phyloP scores from a whole-genome alignment of 2,329 filamentous ascomycete species.

The Fonsecaea erecta region DNA sequence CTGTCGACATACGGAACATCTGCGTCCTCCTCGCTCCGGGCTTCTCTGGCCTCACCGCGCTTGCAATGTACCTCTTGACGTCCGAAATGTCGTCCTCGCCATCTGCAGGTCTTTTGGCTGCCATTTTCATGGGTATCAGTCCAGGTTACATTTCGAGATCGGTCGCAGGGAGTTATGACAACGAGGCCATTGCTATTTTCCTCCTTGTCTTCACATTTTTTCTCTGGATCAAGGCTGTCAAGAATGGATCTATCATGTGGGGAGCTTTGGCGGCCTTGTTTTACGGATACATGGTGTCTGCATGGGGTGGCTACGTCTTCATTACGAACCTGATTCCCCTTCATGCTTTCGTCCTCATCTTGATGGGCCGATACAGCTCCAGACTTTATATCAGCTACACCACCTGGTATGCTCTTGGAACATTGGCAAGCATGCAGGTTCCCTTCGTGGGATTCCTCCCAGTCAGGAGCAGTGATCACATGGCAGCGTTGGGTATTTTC shows the following conservation, averaged over 20 bases:
- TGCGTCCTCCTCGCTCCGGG: constrained; percentile 94
- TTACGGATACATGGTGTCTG: constrained; percentile 99
- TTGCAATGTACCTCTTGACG: constrained; percentile 91
- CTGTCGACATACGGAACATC: constrained; percentile 98
- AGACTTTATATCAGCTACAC: constrained; percentile 95
- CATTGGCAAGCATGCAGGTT: constrained; percentile 97
- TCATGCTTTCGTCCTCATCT: constrained; percentile 89
- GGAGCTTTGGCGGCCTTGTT: constrained; percentile 91
- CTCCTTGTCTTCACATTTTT: constrained; percentile 97
- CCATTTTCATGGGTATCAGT: constrained; percentile 94
- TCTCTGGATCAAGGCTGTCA: constrained; percentile 98
- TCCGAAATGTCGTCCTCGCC: constrained; percentile 96
- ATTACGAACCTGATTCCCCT: constrained; percentile 96
- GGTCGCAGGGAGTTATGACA: constrained; percentile 97
- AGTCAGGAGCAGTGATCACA: constrained; percentile 96
- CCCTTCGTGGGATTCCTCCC: constrained; percentile 97
- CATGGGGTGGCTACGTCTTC: constrained; percentile 99
- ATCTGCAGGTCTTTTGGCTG: constrained; percentile 91
- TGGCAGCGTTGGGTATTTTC: constrained; percentile 94
- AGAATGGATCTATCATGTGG: constrained; percentile 96
- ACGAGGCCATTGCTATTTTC: constrained; percentile 99
- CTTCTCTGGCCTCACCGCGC: constrained; percentile 91
- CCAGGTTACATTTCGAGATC: constrained; percentile 98
- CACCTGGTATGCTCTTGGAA: constrained; percentile 96
- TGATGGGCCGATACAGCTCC: constrained; percentile 95